Conservation (phyloP, 225 moss, liverwort and hornwort genomes). For the Polytrichum formosum region DNA sequence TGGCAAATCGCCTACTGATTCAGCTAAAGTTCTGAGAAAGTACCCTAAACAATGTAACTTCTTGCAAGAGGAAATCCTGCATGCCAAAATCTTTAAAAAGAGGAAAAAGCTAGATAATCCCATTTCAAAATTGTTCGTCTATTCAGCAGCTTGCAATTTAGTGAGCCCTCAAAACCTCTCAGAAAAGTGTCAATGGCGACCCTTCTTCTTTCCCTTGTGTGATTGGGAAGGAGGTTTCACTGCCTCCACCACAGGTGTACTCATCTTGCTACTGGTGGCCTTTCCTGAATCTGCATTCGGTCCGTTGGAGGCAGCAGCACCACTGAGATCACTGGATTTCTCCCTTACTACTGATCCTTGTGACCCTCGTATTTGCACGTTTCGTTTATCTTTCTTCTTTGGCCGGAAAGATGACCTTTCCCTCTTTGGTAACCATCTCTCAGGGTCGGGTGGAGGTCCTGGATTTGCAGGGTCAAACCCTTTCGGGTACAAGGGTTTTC, state of each 20-base stretch:
- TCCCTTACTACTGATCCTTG: conserved; percentile 73
- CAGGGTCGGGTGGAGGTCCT: conserved; percentile 97
- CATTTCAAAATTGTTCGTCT: too few species aligned
- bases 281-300: conserved; percentile 35
- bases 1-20: too few species aligned
- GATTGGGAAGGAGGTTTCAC: conserved; percentile 47
- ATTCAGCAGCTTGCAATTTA: too few species aligned
- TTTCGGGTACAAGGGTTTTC: conserved; percentile 87
- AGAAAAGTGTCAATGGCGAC: conserved; percentile 35
- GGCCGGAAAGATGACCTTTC: conserved; percentile 86
- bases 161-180: too few species aligned
- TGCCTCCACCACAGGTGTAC: conserved; percentile 28
- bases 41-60: too few species aligned
- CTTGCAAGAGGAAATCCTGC: too few species aligned
- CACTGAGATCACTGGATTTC: conserved; percentile 47
- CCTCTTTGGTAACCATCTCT: conserved; percentile 93
- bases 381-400: conserved; percentile 81
- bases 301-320: conserved; percentile 30
- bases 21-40: too few species aligned
- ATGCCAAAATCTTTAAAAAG: too few species aligned
- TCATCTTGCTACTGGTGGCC: conserved; percentile 26
- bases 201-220: conserved; percentile 62
- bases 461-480: conserved; percentile 92
- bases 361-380: conserved; percentile 74
- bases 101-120: too few species aligned